These are phyloP conservation scores for Chenopodium formosanum DNA, from an alignment of 148 eudicot species.

Conservation along the genomic window DNA sequence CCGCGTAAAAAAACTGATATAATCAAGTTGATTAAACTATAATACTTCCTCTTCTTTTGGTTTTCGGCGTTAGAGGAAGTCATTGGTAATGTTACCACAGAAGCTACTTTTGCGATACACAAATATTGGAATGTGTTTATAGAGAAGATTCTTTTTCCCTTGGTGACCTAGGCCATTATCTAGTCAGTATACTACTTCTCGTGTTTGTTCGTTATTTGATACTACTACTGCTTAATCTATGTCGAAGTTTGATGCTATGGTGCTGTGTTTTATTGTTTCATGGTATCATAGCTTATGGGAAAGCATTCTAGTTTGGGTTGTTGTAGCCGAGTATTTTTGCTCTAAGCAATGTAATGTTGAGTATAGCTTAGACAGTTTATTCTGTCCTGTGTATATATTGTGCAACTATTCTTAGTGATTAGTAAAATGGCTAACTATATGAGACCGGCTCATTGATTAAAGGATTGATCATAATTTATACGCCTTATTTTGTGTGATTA, in stretches of 20 bases:
- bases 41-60: constrained; percentile 12
- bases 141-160: constrained; percentile 15
- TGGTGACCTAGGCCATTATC: constrained; percentile 12
- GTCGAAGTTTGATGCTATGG: constrained; percentile 6
- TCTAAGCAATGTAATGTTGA: constrained; percentile 4
- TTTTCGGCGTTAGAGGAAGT: not conserved
- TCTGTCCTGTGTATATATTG: constrained; percentile 15
- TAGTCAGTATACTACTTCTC: not conserved
- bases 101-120: not conserved
- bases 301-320: not conserved
- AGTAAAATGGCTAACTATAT: not conserved
- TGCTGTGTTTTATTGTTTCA: not conserved
- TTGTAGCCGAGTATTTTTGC: not conserved
- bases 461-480: not conserved
- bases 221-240: not conserved
- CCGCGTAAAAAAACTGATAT: constrained; percentile 12
- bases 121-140: constrained; percentile 16
- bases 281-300: not conserved
- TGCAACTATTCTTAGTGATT: constrained; percentile 8
- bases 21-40: not conserved
- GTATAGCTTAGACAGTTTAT: not conserved
- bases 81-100: not conserved
- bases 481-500: not conserved
- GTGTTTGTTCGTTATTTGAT: not conserved
- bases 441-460: not conserved